A percentile compares a stretch with the other conserved stretches of the same genome.
These are phyloP conservation scores for Globisporangium okanoganense DNA, from an alignment of 352 stramenopile genomes.

Conservation along the genomic window DNA sequence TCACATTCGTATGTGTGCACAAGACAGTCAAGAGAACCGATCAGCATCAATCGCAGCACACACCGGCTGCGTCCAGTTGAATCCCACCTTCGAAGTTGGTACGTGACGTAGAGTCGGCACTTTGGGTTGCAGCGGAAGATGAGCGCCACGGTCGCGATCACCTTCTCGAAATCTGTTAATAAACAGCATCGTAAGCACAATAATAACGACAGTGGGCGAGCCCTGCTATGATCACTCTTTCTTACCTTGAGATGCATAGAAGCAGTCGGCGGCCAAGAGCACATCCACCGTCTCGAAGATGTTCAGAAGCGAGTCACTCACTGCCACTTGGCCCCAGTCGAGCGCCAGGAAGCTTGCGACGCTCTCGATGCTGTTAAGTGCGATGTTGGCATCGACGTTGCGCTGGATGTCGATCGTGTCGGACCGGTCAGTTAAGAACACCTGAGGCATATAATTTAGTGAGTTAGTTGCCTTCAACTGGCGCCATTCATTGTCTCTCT, in stretches of 20 bases:
- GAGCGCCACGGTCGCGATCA: slow-evolving; percentile 57
- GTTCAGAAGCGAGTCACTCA: slow-evolving; percentile 22
- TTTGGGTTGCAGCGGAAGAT: slow-evolving; percentile 46
- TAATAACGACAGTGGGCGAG: neutral
- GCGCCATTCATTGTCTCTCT: neutral
- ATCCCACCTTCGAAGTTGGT: slow-evolving; percentile 54
- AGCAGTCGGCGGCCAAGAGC: slow-evolving; percentile 62
- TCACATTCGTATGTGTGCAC: neutral
- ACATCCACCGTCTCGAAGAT: slow-evolving; percentile 38
- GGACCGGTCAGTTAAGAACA: slow-evolving; percentile 51
- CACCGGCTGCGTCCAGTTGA: neutral
- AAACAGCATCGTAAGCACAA: neutral
- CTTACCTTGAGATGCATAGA: slow-evolving; percentile 64
- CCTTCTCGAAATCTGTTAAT: slow-evolving; percentile 59
- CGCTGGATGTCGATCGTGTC: slow-evolving; percentile 41
- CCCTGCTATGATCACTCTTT: neutral
- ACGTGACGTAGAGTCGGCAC: slow-evolving; percentile 52
- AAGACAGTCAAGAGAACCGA: neutral
- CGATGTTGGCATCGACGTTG: slow-evolving; percentile 54
- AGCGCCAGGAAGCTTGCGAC: slow-evolving; percentile 39
- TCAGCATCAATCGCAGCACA: neutral
- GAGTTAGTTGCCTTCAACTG: neutral
- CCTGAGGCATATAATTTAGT: slow-evolving; percentile 11
- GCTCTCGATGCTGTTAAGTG: slow-evolving; percentile 33
- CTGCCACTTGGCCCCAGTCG: slow-evolving; percentile 38